Conservation (phyloP, 495 filamentous ascomycete species). For the Terfezia boudieri region DNA sequence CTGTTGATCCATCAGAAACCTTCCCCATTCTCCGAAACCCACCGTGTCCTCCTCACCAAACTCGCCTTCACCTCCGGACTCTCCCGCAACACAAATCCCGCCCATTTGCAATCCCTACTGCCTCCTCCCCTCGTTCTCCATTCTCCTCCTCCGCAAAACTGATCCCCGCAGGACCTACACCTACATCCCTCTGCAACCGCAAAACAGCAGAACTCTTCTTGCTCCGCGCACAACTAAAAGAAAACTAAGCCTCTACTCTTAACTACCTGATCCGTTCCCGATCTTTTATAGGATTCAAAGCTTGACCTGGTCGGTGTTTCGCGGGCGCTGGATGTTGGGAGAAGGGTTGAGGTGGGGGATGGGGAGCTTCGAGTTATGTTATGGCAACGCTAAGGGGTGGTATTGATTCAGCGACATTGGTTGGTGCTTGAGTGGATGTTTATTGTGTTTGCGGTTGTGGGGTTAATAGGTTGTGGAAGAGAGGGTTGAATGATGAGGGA, state of each 20-base stretch:
- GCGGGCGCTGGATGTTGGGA: conserved; percentile 83
- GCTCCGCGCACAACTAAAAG: conserved; percentile 82
- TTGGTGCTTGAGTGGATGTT: conserved; percentile 91
- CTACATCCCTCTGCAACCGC: conserved; percentile 59
- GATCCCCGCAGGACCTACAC: background rate
- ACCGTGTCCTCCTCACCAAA: conserved; percentile 73
- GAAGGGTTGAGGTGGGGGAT: conserved; percentile 87
- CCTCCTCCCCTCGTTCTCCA: conserved; percentile 25
- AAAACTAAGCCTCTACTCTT: conserved; percentile 87
- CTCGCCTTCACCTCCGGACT: conserved; percentile 78
- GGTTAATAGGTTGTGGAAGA: conserved; percentile 37
- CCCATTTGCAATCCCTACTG: conserved; percentile 25
- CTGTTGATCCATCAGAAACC: conserved; percentile 20
- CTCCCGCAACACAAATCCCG: conserved; percentile 51
- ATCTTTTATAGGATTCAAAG: conserved; percentile 91
- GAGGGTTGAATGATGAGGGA: conserved; percentile 22
- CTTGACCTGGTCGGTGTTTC: conserved; percentile 60
- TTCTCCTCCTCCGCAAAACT: conserved; percentile 7
- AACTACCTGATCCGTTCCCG: conserved; percentile 89
- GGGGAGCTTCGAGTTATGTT: conserved; percentile 94
- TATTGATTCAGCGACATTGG: conserved; percentile 71
- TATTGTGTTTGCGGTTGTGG: conserved; percentile 76
- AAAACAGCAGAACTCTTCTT: conserved; percentile 87
- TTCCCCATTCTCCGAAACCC: no score
- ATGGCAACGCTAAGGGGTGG: conserved; percentile 69